Conservation (phyloP, 257 asterid genomes). For the Jasminum sambac region DNA sequence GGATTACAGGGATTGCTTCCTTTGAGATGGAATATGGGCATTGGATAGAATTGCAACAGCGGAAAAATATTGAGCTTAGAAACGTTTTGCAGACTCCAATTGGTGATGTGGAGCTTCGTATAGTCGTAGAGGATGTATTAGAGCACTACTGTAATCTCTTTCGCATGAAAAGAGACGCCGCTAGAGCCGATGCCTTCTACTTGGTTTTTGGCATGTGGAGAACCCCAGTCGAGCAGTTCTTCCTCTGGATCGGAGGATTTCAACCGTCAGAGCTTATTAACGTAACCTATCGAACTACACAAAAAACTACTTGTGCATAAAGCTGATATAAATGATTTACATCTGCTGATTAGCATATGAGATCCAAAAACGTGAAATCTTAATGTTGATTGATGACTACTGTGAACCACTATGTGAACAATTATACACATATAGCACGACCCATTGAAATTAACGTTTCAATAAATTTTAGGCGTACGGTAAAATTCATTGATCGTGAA, state of each 20-base stretch:
- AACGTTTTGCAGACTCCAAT: conserved; percentile 55
- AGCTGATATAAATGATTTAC: too few species aligned
- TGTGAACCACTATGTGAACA: too few species aligned
- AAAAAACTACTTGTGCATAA: too few species aligned
- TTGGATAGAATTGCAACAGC: conserved; percentile 77
- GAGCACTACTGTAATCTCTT: conserved; percentile 72
- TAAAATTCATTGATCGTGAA: background rate
- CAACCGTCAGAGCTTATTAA: conserved; percentile 85
- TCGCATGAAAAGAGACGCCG: conserved; percentile 75
- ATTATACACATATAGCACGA: too few species aligned
- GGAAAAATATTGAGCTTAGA: conserved; percentile 59
- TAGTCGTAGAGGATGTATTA: conserved; percentile 53
- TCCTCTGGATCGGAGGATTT: conserved; percentile 98
- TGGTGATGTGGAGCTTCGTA: conserved; percentile 54
- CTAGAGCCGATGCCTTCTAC: conserved; percentile 80
- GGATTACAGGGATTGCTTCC: conserved; percentile 53
- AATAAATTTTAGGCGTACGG: too few species aligned
- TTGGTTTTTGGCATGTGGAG: conserved; percentile 80
- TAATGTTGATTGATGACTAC: too few species aligned
- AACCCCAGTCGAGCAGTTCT: conserved; percentile 79
- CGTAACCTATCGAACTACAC: conserved; percentile 32
- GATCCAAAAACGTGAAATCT: too few species aligned
- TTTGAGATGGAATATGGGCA: conserved; percentile 79
- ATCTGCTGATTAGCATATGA: too few species aligned
- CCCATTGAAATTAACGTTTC: too few species aligned